Evolutionary conservation across 176 grass and related monocot species (phyloP).

Genomic region (Triticum dicoccoides): DNA sequence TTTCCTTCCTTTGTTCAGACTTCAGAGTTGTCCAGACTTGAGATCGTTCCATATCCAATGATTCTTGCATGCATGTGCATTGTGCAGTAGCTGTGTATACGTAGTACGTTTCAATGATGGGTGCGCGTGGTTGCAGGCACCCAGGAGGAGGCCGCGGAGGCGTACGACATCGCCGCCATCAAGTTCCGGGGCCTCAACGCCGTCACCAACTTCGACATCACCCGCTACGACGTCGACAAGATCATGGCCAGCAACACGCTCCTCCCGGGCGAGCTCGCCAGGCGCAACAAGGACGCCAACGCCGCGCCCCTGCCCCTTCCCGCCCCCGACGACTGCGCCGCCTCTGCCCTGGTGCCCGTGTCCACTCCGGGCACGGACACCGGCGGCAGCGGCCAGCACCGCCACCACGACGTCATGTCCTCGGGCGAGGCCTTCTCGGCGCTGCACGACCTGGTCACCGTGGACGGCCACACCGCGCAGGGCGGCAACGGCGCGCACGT

Average conservation of each 20-base stretch:
- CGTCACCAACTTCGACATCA: conserved; percentile 98
- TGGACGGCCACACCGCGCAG: not conserved
- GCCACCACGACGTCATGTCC: conserved; percentile 27
- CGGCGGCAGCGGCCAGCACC: not conserved
- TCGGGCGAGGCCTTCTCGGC: conserved; percentile 40
- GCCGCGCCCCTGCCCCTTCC: not conserved
- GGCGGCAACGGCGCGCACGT: not conserved
- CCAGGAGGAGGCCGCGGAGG: conserved; percentile 98
- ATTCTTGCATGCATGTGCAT: not conserved
- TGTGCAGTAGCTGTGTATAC: not conserved
- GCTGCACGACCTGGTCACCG: conserved; percentile 45
- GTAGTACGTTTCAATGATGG: not conserved
- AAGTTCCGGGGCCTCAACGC: conserved; percentile 94
- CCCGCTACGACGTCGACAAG: conserved; percentile 92
- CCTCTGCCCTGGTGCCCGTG: not conserved
- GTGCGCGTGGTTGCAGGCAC: conserved; percentile 49
- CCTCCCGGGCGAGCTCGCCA: conserved; percentile 65
- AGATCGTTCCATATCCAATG: not conserved
- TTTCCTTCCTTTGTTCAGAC: conserved; percentile 24
- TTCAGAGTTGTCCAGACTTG: not conserved
- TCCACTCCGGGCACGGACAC: not conserved
- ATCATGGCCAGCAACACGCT: conserved; percentile 99
- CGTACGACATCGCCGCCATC: conserved; percentile 95
- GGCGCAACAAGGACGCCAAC: conserved; percentile 47
- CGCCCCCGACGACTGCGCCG: too few relatives aligned